Percentiles rank a stretch among this genome's conserved stretches.
Conservation (phyloP, 805 yeast genomes). For the Candida maris region DNA sequence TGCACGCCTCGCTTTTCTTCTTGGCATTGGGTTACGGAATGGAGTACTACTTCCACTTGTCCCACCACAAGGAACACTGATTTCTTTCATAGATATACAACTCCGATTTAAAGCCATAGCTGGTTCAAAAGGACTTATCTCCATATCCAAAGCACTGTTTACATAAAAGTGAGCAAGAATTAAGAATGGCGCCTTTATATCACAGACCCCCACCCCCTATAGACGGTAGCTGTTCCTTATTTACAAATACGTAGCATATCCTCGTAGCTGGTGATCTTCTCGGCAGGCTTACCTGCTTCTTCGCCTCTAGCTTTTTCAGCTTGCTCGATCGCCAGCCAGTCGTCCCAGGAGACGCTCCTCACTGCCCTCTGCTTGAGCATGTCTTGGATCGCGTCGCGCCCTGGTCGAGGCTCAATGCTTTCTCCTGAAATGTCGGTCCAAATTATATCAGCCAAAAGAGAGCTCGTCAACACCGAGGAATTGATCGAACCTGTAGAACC, state of each 20-base stretch:
- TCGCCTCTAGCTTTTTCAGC: constrained; percentile 51
- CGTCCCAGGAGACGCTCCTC: constrained; percentile 52
- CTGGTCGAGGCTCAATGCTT: constrained; percentile 17
- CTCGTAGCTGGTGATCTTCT: constrained; percentile 46
- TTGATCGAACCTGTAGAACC: constrained; percentile 92
- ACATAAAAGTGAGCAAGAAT: constrained; percentile 9
- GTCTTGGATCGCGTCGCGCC: constrained; percentile 29
- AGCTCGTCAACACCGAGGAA: constrained; percentile 81
- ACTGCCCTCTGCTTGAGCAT: constrained; percentile 18
- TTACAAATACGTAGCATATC: constrained; percentile 43
- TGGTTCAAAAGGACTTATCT: constrained; percentile 4
- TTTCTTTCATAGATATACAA: constrained; percentile 2
- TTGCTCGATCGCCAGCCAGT: constrained; percentile 59
- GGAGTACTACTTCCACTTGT: constrained; percentile 89
- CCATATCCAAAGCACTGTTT: constrained; percentile 5
- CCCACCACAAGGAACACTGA: constrained; percentile 54
- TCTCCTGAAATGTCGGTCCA: constrained; percentile 42
- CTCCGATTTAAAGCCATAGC: no score
- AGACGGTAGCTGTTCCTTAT: constrained; percentile 1
- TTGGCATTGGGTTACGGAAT: constrained; percentile 79
- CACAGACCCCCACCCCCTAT: not conserved
- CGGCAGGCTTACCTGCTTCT: constrained; percentile 48
- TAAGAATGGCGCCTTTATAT: not conserved
- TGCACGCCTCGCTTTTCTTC: constrained; percentile 70
- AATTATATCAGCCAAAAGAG: constrained; percentile 65